phyloP scores from a whole-genome alignment of 768 basidiomycete species.

The Agaricus sinodeliciosus region DNA sequence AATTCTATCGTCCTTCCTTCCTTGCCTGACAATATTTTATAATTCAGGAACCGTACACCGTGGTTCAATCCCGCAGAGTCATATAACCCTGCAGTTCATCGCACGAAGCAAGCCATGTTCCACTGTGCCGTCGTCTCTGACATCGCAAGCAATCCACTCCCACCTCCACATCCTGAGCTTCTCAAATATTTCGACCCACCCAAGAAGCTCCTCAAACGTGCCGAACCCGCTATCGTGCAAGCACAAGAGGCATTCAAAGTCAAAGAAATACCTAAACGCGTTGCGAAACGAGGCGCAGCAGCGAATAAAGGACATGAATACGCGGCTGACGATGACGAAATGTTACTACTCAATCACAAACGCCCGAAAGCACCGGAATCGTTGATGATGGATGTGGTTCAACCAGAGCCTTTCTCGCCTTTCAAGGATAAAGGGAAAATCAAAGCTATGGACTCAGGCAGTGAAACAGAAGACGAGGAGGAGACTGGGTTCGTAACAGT shows the following conservation, averaged over 20 bases:
- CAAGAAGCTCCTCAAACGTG: constrained; percentile 53
- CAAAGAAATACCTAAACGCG: constrained; percentile 68
- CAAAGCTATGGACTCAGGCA: constrained; percentile 27
- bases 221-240: constrained; percentile 47
- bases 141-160: constrained; percentile 65
- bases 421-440: constrained; percentile 22
- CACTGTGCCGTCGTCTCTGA: constrained; percentile 79
- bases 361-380: constrained; percentile 10
- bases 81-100: constrained; percentile 87
- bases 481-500: constrained; percentile 17
- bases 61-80: constrained; percentile 80
- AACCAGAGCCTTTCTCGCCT: constrained; percentile 8
- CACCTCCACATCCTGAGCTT: constrained; percentile 81
- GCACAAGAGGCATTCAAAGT: constrained; percentile 68
- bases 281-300: constrained; percentile 23
- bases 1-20: not conserved
- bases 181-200: constrained; percentile 83
- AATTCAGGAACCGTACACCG: constrained; percentile 43
- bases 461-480: constrained; percentile 47
- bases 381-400: constrained; percentile 1
- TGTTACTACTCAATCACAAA: constrained; percentile 50
- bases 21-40: constrained; percentile 1
- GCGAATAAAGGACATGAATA: constrained; percentile 52
- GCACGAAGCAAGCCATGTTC: constrained; percentile 89
- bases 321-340: constrained; percentile 56